phyloP scores from a whole-genome alignment of 106 monocot genomes.

The Dendrobium catenatum region DNA sequence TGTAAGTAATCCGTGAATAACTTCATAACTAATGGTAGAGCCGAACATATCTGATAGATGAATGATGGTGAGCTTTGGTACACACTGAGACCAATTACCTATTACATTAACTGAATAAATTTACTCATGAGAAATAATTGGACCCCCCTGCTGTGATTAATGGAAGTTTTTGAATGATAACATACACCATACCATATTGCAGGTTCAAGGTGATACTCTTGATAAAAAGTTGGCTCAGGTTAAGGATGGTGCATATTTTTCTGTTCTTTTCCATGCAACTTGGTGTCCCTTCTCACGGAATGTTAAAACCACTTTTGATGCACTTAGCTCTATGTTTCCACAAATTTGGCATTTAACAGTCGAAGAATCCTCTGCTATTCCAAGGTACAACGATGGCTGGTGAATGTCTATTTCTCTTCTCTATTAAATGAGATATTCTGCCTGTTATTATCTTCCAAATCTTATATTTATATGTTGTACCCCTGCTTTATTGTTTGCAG shows the following conservation, averaged over 20 bases:
- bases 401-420: background rate
- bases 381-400: slow-evolving; percentile 35
- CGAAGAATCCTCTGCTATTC: slow-evolving; percentile 76
- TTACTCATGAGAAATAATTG: background rate
- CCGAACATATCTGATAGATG: too few species aligned
- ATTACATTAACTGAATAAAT: background rate
- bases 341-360: slow-evolving; percentile 59
- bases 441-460: background rate
- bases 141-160: background rate
- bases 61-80: too few species aligned
- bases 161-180: background rate
- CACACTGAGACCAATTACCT: background rate
- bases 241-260: slow-evolving; percentile 21
- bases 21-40: too few species aligned
- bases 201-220: slow-evolving; percentile 60
- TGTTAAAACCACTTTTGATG: slow-evolving; percentile 44
- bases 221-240: slow-evolving; percentile 26
- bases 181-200: background rate
- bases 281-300: slow-evolving; percentile 88
- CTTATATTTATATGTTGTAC: background rate
- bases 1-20: too few species aligned
- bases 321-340: slow-evolving; percentile 81
- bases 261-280: slow-evolving; percentile 79
- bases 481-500: slow-evolving; percentile 28
- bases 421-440: background rate